Evolutionary conservation across 2,329 filamentous ascomycete species (phyloP), one percentile per base, ranked within the genome.

Genomic region (Hymenoscyphus linearis): DNA sequence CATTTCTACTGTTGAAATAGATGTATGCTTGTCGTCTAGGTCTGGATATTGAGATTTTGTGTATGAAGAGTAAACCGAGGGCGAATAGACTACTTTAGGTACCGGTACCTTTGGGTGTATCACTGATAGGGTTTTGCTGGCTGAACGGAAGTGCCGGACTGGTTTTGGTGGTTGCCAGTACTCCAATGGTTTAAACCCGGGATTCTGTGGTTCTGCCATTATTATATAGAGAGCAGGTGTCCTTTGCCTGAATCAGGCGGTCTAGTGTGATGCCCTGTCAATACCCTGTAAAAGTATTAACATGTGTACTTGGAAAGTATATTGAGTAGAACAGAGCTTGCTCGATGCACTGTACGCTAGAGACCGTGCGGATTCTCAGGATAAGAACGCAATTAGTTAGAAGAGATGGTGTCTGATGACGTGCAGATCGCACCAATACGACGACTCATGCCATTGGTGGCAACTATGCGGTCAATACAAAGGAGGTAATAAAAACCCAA

Each of bases 161-260:
- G 62, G 58, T 54, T 67, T 69, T 9, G 66, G 66, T 6, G 67
- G 67, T 58, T 66, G 67, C 67, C 67, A 69, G 50, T 69, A 69
- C 40, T 69, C 67, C 5, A 69, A 50, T 1, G 64, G 64, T 31
- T 31, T 31, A 31, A 31, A 31, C 6, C 31, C 31, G 26, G 55
- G 59, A 58, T 66, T 47, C 55, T 60, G 44, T 59, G 44, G 60
- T 62, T 61, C 60, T 34, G 55, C 58, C 58, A 62, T 54, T 58
- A 58, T 60, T 40, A 35, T 35, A 44, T 47, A 50, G 1, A 50
- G 4, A 37, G 16, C n/a, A 31, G 26, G 18, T 4, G 18, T 53
- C 9, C 14, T 10, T 10, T 37, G 53, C 50, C 50, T 25, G 13
- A 16, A 14, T 53, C 22, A 7, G 9, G 16, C 34, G 27, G 34